Base-by-base conservation (phyloP, 257 asterid genomes). In the Solanum virginianum region DNA sequence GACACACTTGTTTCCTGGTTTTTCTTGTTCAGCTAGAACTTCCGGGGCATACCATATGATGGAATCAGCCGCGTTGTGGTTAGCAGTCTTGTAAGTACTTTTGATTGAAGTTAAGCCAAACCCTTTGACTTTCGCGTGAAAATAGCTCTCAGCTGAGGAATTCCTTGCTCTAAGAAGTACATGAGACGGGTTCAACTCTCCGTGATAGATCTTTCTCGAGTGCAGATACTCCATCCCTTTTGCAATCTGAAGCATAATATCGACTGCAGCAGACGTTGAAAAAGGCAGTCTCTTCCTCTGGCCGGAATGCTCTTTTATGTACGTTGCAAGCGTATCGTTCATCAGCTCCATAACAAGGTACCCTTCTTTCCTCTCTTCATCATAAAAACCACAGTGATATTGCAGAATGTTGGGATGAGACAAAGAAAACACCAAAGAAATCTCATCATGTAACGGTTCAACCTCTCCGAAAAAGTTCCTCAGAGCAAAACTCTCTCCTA, bases 11-110 rank as follows among this genome's bases (percentile, higher is more conserved):
- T 87, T 83, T 5, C 85, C 90, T 0, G 81, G 47, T 80, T 89
- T 91, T 84, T 92, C 95, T 85, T 89, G 88, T 69, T 92, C 97
- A n/a, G 94, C 91, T 1, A 95, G 85, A 47, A 93, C 93, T 87
- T 95, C 99, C 0, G 99, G 99, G 20, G 99, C 98, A 86, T 88
- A 85, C 98, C 98, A 95, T 51, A 95, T 92, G 55, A 92, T 92
- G 3, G 89, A 94, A 84, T 94, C 92, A 11, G 47, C 87, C 4
- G 53, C 88, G n/a, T 79, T 85, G 1, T 82, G 84, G 45, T 86
- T 87, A 85, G 45, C 87, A 43, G 69, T 82, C 41, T 68, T 86
- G 6, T 87, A 22, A 8, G 88, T 85, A 29, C 83, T 88, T 89
- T 86, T 92, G 85, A 92, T 80, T 1, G 92, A 87, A 63, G 53